Percentiles rank a stretch among this genome's conserved stretches.
Evolutionary conservation across 208 protist genomes (phyloP).

Genomic region (Leishmania turanica): DNA sequence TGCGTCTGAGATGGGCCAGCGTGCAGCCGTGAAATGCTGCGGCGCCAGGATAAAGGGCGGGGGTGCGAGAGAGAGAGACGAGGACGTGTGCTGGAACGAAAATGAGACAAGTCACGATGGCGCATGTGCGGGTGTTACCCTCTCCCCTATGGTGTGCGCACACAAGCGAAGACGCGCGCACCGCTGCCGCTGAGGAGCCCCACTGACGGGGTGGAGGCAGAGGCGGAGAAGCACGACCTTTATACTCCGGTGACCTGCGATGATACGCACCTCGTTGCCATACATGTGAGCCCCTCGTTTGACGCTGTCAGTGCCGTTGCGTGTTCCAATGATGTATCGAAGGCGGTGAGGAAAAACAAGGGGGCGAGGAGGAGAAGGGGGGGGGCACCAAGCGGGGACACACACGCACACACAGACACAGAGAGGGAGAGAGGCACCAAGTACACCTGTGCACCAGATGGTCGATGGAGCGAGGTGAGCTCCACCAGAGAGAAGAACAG

Average conservation of each 20-base stretch:
- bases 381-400: neutral
- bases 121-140: neutral
- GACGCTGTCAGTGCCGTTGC: neutral
- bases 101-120: neutral
- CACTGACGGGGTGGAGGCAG: neutral
- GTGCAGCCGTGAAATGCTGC: neutral
- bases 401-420: neutral
- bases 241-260: neutral
- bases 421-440: neutral
- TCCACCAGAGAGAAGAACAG: slow-evolving; percentile 2
- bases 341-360: neutral
- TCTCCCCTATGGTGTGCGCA: neutral
- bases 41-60: neutral
- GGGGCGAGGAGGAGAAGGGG: neutral
- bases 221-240: neutral
- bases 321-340: neutral
- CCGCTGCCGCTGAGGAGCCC: neutral
- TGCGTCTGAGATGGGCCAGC: neutral
- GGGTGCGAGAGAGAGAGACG: neutral
- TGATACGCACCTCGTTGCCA: neutral
- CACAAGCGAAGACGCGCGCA: neutral
- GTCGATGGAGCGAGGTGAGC: neutral
- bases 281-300: neutral
- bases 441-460: neutral
- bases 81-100: neutral